Percentiles rank a stretch among this genome's conserved stretches.
Conservation (phyloP, 306 rosid genomes). For the Quercus glauca region DNA sequence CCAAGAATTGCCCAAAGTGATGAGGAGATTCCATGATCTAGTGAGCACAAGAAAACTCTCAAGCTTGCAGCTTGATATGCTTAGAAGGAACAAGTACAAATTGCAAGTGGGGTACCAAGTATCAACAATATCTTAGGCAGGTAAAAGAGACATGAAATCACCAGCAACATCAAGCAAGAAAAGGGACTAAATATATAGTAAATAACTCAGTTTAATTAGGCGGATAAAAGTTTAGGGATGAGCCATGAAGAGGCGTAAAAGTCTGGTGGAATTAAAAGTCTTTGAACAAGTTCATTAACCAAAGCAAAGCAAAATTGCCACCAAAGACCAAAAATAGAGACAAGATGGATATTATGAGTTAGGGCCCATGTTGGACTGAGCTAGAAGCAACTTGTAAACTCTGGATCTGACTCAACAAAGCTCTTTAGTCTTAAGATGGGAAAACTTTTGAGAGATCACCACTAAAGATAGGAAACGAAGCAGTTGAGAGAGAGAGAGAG, state of each 20-base stretch:
- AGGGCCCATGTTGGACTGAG: slow-evolving; percentile 35
- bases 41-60: slow-evolving; percentile 9
- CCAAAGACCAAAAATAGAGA: slow-evolving; percentile 27
- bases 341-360: slow-evolving; percentile 28
- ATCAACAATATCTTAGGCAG: background rate
- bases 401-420: slow-evolving; percentile 36
- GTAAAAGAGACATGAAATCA: slow-evolving; percentile 40
- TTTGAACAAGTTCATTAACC: slow-evolving; percentile 21
- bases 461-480: background rate
- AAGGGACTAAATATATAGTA: background rate
- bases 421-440: slow-evolving; percentile 14
- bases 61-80: background rate
- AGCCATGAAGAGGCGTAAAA: slow-evolving; percentile 13
- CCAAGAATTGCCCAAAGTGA: slow-evolving; percentile 22
- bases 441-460: slow-evolving; percentile 13
- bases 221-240: background rate
- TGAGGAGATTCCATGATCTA: slow-evolving; percentile 19
- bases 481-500: background rate
- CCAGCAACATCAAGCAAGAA: slow-evolving; percentile 12
- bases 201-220: background rate
- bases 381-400: slow-evolving; percentile 28
- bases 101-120: background rate
- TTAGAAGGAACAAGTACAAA: slow-evolving; percentile 4
- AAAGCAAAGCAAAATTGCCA: slow-evolving; percentile 24
- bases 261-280: slow-evolving; percentile 22